These are phyloP conservation scores for Myxozyma nipponensis DNA, from an alignment of 805 yeast species.

Conservation along the genomic window DNA sequence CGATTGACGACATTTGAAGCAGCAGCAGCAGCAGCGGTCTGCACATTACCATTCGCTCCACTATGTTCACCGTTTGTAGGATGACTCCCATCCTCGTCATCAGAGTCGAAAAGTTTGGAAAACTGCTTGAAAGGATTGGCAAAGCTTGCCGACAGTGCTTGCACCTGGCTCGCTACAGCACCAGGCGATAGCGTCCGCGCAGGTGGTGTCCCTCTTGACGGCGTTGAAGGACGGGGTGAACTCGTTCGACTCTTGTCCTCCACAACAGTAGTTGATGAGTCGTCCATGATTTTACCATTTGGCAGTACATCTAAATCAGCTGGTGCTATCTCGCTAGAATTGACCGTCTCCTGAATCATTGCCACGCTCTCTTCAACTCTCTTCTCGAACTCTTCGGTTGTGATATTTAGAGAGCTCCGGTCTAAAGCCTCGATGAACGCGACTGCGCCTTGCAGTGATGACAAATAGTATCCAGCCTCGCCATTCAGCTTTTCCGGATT, in stretches of 20 bases:
- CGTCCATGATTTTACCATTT: neutral
- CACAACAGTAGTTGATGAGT: neutral
- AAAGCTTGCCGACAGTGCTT: constrained; percentile 36
- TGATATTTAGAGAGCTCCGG: constrained; percentile 55
- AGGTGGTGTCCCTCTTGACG: constrained; percentile 6
- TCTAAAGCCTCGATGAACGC: constrained; percentile 66
- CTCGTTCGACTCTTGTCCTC: too few relatives aligned
- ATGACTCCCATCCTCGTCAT: constrained; percentile 17
- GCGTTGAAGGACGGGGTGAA: constrained; percentile 20
- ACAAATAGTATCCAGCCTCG: constrained; percentile 85
- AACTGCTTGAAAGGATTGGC: constrained; percentile 47
- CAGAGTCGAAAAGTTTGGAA: constrained; percentile 38
- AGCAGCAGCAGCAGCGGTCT: neutral
- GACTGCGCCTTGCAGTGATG: constrained; percentile 86
- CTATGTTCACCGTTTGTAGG: neutral
- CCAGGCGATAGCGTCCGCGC: constrained; percentile 2
- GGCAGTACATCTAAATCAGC: constrained; percentile 1
- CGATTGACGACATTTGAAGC: constrained; percentile 4
- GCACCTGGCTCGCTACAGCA: constrained; percentile 26
- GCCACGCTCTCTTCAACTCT: constrained; percentile 40
- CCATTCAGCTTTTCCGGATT: constrained; percentile 72
- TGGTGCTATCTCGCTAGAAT: constrained; percentile 6
- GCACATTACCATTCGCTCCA: neutral
- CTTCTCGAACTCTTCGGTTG: constrained; percentile 55
- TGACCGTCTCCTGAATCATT: constrained; percentile 43